Conservation (phyloP, 495 filamentous ascomycete genomes). For the Aspergillus avenaceus region DNA sequence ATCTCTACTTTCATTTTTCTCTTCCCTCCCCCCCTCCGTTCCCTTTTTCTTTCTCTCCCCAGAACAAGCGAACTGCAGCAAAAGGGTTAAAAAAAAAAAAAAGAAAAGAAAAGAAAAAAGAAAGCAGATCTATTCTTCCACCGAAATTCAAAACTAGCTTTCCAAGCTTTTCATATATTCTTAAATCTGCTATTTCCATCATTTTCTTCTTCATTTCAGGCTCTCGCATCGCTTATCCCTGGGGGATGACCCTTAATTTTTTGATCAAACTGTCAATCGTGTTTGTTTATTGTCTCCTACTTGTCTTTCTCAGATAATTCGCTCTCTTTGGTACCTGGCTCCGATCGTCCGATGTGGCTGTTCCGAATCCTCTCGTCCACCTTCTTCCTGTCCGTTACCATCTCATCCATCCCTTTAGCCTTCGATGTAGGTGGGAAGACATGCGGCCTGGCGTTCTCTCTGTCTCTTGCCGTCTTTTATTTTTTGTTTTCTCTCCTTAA, state of each 20-base stretch:
- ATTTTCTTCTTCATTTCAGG: background rate
- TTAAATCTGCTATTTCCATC: no score
- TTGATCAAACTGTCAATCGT: background rate
- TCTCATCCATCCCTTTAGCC: constrained; percentile 89
- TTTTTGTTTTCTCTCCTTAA: constrained; percentile 78
- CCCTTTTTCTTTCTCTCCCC: no score
- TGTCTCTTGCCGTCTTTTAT: constrained; percentile 84
- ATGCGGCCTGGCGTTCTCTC: constrained; percentile 87
- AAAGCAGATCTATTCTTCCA: no score
- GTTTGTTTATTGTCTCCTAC: constrained; percentile 1
- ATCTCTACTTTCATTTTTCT: no score
- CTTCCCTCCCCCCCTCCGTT: no score
- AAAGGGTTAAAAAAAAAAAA: no score
- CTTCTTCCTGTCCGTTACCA: constrained; percentile 79
- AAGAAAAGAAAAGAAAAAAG: no score
- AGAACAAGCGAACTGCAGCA: no score
- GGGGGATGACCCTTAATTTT: background rate
- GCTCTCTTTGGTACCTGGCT: background rate
- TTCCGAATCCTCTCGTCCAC: constrained; percentile 67
- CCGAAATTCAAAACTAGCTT: no score
- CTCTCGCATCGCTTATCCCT: background rate
- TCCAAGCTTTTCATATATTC: no score
- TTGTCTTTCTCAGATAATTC: constrained; percentile 1
- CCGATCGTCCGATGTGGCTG: constrained; percentile 58
- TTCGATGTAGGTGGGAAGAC: constrained; percentile 96